Conservation (phyloP, 2,329 filamentous ascomycete species). For the Pseudohalonectria lignicola region DNA sequence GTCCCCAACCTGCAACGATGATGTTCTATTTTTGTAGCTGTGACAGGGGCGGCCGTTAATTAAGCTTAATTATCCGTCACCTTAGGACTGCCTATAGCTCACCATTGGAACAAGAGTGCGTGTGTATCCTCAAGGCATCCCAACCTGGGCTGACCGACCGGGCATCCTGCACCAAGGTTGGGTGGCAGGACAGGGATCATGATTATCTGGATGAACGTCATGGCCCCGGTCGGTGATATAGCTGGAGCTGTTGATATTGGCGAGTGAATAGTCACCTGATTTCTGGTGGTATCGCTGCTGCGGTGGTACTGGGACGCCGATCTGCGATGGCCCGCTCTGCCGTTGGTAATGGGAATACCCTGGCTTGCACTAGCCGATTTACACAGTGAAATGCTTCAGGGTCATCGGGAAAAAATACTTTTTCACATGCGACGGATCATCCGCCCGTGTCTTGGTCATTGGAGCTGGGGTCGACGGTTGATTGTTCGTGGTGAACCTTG, state of each 20-base stretch:
- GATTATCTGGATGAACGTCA: not conserved
- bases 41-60: not conserved
- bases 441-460: too few species aligned
- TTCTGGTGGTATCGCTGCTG: too few species aligned
- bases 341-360: too few species aligned
- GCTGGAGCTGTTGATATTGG: not conserved
- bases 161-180: not conserved
- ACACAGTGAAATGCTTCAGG: too few species aligned
- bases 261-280: not conserved
- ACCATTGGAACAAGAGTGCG: not conserved
- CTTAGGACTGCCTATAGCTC: not conserved
- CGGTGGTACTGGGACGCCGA: too few species aligned
- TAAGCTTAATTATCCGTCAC: conserved; percentile 1
- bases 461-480: too few species aligned
- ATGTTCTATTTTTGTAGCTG: not conserved
- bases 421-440: too few species aligned
- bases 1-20: too few species aligned
- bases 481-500: too few species aligned
- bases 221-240: not conserved
- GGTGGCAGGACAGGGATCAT: not conserved
- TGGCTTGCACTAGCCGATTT: too few species aligned
- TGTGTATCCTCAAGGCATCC: not conserved
- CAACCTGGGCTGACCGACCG: not conserved
- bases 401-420: too few species aligned
- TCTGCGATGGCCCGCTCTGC: too few species aligned